Percentiles rank a stretch among this genome's conserved stretches.
Evolutionary conservation across 2,329 filamentous ascomycete species (phyloP).

Genomic region (Monilinia vaccinii-corymbosi): DNA sequence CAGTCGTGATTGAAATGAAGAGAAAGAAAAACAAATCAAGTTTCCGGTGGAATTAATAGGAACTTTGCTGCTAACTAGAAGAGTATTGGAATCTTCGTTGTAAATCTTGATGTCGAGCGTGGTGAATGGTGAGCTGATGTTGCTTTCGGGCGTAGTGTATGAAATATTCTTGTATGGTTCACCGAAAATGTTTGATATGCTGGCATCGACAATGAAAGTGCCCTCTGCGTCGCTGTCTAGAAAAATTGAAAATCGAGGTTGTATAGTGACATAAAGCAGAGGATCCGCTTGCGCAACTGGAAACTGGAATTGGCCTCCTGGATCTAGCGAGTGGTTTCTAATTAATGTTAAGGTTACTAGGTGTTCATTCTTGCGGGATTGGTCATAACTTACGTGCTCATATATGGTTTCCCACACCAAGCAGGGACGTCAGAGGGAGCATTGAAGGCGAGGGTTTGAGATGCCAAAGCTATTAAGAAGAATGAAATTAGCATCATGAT

Average conservation of each 20-base stretch:
- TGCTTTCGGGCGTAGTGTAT: constrained; percentile 13
- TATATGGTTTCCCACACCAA: constrained; percentile 40
- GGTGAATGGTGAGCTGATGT: constrained; percentile 13
- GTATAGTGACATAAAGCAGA: constrained; percentile 36
- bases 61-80: constrained; percentile 27
- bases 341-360: background rate
- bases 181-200: constrained; percentile 33
- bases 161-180: constrained; percentile 26
- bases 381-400: constrained; percentile 28
- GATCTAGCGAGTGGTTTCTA: constrained; percentile 38
- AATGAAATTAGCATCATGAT: background rate
- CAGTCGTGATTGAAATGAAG: constrained; percentile 23
- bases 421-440: constrained; percentile 18
- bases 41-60: constrained; percentile 32
- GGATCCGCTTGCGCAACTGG: constrained; percentile 32
- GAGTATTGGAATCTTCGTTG: constrained; percentile 22
- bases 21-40: constrained; percentile 31
- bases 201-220: constrained; percentile 36
- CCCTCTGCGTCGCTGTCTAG: constrained; percentile 33
- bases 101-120: constrained; percentile 25
- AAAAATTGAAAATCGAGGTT: constrained; percentile 40
- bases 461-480: background rate
- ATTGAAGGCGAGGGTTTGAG: constrained; percentile 16
- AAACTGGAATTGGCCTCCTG: constrained; percentile 37
- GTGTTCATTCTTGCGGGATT: background rate